Base-by-base conservation (phyloP, 345 rosid genomes). In the Turnera subulata region DNA sequence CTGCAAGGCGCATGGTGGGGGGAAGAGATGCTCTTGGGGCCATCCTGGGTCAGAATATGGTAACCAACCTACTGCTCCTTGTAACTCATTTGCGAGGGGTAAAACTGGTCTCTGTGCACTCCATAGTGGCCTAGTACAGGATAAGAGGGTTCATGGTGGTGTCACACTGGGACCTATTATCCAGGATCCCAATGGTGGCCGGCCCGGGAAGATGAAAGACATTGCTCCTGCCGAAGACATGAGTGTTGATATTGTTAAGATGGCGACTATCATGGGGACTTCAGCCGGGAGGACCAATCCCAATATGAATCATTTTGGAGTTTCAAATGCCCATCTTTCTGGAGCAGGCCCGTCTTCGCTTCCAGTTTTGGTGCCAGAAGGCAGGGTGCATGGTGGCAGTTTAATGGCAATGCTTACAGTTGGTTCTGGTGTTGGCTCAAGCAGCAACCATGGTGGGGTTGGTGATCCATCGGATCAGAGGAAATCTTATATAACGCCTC, bases 1-100 rank as follows among this genome's bases (percentile, higher is more conserved):
- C 57, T 92, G 99, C 80, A 89, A 92, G 77, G 97, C 98, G 8
- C 98, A 92, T 55, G 96, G 98, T 60, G 98, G 98, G 57, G 98
- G 98, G 25, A 92, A 83, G 71, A 76, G 96, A 56, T 93, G 96
- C 72, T 78, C 91, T 1, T 93, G 99, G 99, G 97, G 93, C 33
- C 91, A 83, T 68, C 87, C 84, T 33, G 89, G 85, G 38, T 84
- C 95, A 13, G 95, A 78, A 73, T 69, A 78, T 29, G 85, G 83
- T 11, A 62, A 63, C 56, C 79, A 81, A 24, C 56, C 72, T 43
- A 58, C 74, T 40, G 86, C 77, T 71, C 91, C 96, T 45, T 92
- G 98, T 62, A 80, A 66, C 68, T 89, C 95, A 22, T 89, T 89
- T 67, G 91, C 96, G 11, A 75, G 98, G 76, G 91, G 95, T 45